Base-by-base conservation (phyloP, 192 early-diverging fungal genomes). In the Coemansia sp. region DNA sequence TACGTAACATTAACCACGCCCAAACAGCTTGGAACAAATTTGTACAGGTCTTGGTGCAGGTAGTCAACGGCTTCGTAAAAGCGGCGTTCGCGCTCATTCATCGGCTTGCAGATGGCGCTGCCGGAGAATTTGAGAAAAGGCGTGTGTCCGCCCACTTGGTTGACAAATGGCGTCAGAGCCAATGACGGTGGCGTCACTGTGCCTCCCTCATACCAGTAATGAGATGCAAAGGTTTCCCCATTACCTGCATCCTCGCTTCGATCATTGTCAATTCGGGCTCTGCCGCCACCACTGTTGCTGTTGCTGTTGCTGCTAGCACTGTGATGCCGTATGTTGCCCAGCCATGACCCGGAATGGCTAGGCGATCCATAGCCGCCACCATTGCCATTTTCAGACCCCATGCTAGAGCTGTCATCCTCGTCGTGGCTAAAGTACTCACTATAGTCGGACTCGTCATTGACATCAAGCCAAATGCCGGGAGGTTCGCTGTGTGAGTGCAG, bases 91-190 rank as follows among this genome's bases (percentile, higher is more conserved):
- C 87, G 86, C 66, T 81, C 74, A 41, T 92, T 90, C 49, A 97
- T 86, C 19, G 95, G 95, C 77, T 99, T 99, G 82, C 94, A 99
- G 22, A 99, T 90, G 9, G 98, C 96, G 74, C 90, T 91, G 73
- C 97, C 94, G 10, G 95, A 96, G 76, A 99, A 97, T 46, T 96
- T 92, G 56, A 98, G 84, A 57, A 99, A 92, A 6, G 94, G 89
- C 6, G 95, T 92, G 73, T 99, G 98, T 1, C 98, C 98, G n/a
- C 98, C 98, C 26, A 94, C 93, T 70, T 93, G 91, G 77, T 94
- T 91, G n/a, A 78, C 84, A 78, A 91, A 94, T 19, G 93, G 93
- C 45, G 88, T 84, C 39, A 94, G 69, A 5, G 87, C 88, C 52
- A 94, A 66, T 39, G 91, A 87, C 7, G 87, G 83, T 36, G 89